These are phyloP conservation scores for Eucalyptus pauciflora DNA, from an alignment of 345 rosid species.

Conservation along the genomic window DNA sequence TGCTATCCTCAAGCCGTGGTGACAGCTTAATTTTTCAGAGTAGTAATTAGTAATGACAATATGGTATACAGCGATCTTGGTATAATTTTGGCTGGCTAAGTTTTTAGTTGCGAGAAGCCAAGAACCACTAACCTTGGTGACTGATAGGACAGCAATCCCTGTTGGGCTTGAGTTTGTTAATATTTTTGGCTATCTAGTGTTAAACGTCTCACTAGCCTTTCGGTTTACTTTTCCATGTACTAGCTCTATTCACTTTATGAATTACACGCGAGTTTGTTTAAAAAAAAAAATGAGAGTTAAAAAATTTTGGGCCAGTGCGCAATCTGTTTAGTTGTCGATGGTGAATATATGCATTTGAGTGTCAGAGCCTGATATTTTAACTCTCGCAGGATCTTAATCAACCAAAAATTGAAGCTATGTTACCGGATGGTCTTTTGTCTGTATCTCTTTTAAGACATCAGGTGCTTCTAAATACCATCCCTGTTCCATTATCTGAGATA, in stretches of 20 bases:
- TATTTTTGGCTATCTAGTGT: not conserved
- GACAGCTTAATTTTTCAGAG: not conserved
- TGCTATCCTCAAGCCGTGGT: not conserved
- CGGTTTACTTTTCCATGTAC: not conserved
- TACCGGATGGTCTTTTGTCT: slow-evolving; percentile 78
- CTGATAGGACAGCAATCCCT: not conserved
- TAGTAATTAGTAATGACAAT: not conserved
- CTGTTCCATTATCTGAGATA: not conserved
- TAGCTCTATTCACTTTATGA: not conserved
- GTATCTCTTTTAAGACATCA: slow-evolving; percentile 89
- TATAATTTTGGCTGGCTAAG: not conserved
- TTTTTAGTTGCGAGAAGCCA: not conserved
- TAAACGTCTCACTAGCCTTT: not conserved
- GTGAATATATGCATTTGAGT: not conserved
- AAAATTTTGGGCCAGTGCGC: not conserved
- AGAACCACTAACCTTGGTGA: not conserved
- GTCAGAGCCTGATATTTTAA: not conserved
- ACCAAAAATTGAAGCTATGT: slow-evolving; percentile 56
- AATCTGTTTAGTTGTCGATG: not conserved
- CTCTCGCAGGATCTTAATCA: slow-evolving; percentile 67
- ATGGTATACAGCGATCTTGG: not conserved
- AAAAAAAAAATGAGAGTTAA: not conserved
- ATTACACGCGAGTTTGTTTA: not conserved
- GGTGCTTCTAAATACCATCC: slow-evolving; percentile 27
- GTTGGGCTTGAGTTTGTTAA: not conserved